Conservation (phyloP, 352 stramenopile species). For the Globisporangium radiosum region DNA sequence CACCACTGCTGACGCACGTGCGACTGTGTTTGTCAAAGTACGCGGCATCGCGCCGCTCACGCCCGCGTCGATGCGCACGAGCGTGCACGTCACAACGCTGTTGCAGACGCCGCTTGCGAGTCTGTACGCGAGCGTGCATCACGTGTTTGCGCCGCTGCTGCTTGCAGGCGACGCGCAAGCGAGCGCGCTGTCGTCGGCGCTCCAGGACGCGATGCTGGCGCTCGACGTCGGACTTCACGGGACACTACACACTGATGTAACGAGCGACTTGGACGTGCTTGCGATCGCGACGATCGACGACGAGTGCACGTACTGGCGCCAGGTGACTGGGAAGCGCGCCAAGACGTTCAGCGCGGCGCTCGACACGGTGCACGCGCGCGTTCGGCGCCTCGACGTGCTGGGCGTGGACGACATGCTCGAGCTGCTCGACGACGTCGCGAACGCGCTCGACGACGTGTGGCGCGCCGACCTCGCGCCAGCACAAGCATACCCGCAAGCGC, state of each 20-base stretch:
- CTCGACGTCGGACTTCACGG: conserved; percentile 46
- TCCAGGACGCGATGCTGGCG: conserved; percentile 74
- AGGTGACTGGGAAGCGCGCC: conserved; percentile 35
- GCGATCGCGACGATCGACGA: conserved; percentile 75
- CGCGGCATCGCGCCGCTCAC: conserved; percentile 30
- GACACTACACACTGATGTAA: conserved; percentile 32
- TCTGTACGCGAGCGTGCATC: conserved; percentile 75
- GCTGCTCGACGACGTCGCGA: conserved; percentile 79
- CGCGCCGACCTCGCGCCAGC: conserved; percentile 52
- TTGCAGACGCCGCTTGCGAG: conserved; percentile 64
- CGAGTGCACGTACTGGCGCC: conserved; percentile 86
- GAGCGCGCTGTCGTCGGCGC: conserved; percentile 56
- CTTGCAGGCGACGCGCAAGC: conserved; percentile 42
- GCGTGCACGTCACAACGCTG: conserved; percentile 65
- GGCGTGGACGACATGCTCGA: conserved; percentile 77
- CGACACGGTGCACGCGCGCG: conserved; percentile 80
- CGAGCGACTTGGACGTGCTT: too few relatives aligned
- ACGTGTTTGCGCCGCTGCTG: conserved; percentile 78
- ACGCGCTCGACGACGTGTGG: conserved; percentile 89
- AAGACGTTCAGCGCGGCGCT: conserved; percentile 78
- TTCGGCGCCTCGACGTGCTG: conserved; percentile 50
- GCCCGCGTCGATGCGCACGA: conserved; percentile 63
- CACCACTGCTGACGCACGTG: conserved; percentile 1
- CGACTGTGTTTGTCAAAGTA: conserved; percentile 69
- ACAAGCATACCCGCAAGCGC: conserved; percentile 71